These are phyloP conservation scores for Toxoplasma gondii DNA, from an alignment of 169 alveolate genomes.

Conservation along the genomic window DNA sequence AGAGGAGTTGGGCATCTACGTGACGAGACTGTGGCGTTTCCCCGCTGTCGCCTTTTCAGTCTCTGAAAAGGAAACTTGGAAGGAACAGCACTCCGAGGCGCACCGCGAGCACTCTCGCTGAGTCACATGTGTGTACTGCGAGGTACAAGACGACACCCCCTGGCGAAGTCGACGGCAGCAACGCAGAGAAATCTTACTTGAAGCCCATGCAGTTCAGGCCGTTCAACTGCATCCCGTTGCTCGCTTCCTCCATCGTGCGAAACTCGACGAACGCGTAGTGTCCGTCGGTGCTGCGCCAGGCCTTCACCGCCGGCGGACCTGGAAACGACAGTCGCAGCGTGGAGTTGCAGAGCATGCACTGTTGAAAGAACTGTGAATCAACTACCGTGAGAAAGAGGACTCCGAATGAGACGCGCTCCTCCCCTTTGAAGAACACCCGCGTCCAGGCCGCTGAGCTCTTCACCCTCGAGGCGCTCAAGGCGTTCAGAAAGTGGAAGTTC, in stretches of 20 bases:
- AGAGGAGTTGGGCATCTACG: not conserved
- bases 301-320: constrained; percentile 86
- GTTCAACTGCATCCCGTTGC: constrained; percentile 82
- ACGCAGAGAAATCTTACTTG: not conserved
- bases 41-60: not conserved
- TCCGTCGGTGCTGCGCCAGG: constrained; percentile 95
- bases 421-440: too few relatives aligned
- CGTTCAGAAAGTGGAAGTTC: too few relatives aligned
- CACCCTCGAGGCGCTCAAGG: too few relatives aligned
- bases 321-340: not conserved
- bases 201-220: constrained; percentile 78
- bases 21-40: not conserved
- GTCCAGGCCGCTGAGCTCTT: too few relatives aligned
- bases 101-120: not conserved
- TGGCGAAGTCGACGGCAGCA: too few relatives aligned
- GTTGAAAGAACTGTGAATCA: too few relatives aligned
- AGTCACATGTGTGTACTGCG: too few relatives aligned
- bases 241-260: constrained; percentile 95
- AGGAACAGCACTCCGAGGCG: not conserved
- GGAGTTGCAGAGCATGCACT: too few relatives aligned
- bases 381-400: too few relatives aligned
- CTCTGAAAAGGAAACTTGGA: not conserved
- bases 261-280: constrained; percentile 96
- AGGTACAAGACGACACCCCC: too few relatives aligned
- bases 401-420: too few relatives aligned